Evolutionary conservation across 2,329 filamentous ascomycete genomes (phyloP).

Genomic region (Fusarium stilboides): DNA sequence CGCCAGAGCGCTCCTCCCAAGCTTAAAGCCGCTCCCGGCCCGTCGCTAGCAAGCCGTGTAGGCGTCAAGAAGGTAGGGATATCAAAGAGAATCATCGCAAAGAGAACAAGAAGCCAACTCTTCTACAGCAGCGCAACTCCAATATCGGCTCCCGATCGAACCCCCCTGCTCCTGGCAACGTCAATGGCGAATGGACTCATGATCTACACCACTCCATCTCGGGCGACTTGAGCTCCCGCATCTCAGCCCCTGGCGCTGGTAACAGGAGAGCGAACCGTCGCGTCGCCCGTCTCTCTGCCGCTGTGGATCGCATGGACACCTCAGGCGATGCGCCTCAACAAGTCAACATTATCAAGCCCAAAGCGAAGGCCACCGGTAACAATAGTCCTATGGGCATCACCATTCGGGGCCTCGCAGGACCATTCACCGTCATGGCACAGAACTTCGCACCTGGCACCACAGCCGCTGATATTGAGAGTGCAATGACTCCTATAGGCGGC

Average conservation of each 20-base stretch:
- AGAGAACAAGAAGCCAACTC: conserved; percentile 20
- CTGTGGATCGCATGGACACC: conserved; percentile 60
- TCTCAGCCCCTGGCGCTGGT: conserved; percentile 57
- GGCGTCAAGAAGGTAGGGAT: conserved; percentile 78
- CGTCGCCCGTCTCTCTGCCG: conserved; percentile 61
- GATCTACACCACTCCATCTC: conserved; percentile 72
- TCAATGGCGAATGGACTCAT: conserved; percentile 80
- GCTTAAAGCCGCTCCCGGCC: conserved; percentile 61
- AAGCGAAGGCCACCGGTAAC: conserved; percentile 15
- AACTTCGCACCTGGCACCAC: conserved; percentile 89
- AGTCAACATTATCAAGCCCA: conserved; percentile 53
- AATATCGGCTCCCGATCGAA: conserved; percentile 39
- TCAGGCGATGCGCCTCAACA: conserved; percentile 53
- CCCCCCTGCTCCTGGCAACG: conserved; percentile 63
- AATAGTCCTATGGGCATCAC: conserved; percentile 68
- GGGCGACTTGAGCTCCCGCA: conserved; percentile 62
- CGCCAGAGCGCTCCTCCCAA: conserved; percentile 69
- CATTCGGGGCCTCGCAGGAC: conserved; percentile 81
- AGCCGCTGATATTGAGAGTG: conserved; percentile 85
- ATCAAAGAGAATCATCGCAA: conserved; percentile 14
- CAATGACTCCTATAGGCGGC: conserved; percentile 82
- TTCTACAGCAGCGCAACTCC: conserved; percentile 45
- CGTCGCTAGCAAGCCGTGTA: conserved; percentile 79
- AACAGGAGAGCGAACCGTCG: conserved; percentile 47
- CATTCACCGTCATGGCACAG: conserved; percentile 80